Base-by-base conservation (phyloP, 352 stramenopile genomes). In the Phytophthora foliorum region DNA sequence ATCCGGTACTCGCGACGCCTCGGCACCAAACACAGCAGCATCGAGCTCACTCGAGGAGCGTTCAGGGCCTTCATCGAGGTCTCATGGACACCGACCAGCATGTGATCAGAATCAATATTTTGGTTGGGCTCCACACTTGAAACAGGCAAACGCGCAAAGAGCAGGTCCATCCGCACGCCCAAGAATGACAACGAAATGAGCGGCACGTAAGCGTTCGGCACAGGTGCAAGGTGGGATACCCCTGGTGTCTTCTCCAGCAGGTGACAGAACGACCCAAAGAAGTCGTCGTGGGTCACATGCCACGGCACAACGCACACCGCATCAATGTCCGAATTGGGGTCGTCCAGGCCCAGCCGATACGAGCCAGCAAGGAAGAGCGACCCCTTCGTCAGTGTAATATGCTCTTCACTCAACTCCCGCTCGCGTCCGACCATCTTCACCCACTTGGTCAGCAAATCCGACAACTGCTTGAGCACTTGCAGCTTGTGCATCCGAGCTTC, bases 31-130 rank as follows among this genome's bases (percentile, higher is more conserved):
- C 91, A 95, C 6, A 98, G 76, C 62, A 99, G 89, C 60, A 99
- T 93, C 50, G 98, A 98, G 32, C 97, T 99, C 36, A 99, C 96
- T 24, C 97, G 87, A 1, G 95, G 96, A 7, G 95, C 97, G 68
- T 99, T 95, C 19, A 95, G 65, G 61, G 90, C 97, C 71, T 98
- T 98, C 87, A 98, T 98, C 34, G 95, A 99, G 2, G 91, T 86
- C 25, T 87, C 81, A 71, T 99, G 94, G 1, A 99, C 95, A 16
- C 93, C 92, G 53, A 97, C 86, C 32, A 99, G 75, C 49, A 98
- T 93, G 66, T 91, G 79, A 59, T 95, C 86, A 6, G 85, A 92
- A 53, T 95, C 84, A 44, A 97, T 92, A 55, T 97, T 90, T 42
- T 96, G 83, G 21, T 89, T 75, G 50, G 83, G 36, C 44, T 92